phyloP scores from a whole-genome alignment of 345 rosid species.

The Turritis glabra region DNA sequence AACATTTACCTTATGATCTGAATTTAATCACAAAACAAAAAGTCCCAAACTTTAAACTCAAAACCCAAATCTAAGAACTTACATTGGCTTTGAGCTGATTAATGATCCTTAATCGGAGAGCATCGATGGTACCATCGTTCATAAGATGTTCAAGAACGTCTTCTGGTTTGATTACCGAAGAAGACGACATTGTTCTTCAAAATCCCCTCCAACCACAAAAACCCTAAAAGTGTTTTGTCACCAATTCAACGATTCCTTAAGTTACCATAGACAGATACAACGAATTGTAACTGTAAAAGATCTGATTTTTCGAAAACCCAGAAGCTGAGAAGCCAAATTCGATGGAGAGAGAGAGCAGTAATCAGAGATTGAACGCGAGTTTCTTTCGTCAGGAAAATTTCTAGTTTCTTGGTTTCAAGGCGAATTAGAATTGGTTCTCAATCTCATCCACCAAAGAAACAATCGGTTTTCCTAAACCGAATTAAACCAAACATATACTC shows the following conservation, averaged over 20 bases:
- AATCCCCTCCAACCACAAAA: not conserved
- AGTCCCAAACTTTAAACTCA: not conserved
- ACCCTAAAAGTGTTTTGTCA: slow-evolving; percentile 19
- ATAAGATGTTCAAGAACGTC: slow-evolving; percentile 80
- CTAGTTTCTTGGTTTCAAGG: not conserved
- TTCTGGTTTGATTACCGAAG: slow-evolving; percentile 77
- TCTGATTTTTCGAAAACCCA: not conserved
- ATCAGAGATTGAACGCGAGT: slow-evolving; percentile 1
- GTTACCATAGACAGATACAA: not conserved
- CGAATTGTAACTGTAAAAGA: not conserved
- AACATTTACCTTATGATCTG: not conserved
- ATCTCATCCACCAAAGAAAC: not conserved
- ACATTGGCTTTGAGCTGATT: slow-evolving; percentile 93
- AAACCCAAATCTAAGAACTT: slow-evolving; percentile 6
- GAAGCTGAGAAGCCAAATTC: not conserved
- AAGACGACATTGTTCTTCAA: slow-evolving; percentile 49
- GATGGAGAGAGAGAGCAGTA: not conserved
- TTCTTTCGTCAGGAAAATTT: not conserved
- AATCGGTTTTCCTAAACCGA: slow-evolving; percentile 11
- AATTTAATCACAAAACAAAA: not conserved
- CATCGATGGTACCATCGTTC: slow-evolving; percentile 90
- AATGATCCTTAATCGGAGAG: slow-evolving; percentile 78
- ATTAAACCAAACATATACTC: not conserved
- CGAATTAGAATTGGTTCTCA: too few species aligned
- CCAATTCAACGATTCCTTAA: slow-evolving; percentile 1